Evolutionary conservation across 108 stramenopile genomes (phyloP).

Genomic region (Skeletonema grethae): DNA sequence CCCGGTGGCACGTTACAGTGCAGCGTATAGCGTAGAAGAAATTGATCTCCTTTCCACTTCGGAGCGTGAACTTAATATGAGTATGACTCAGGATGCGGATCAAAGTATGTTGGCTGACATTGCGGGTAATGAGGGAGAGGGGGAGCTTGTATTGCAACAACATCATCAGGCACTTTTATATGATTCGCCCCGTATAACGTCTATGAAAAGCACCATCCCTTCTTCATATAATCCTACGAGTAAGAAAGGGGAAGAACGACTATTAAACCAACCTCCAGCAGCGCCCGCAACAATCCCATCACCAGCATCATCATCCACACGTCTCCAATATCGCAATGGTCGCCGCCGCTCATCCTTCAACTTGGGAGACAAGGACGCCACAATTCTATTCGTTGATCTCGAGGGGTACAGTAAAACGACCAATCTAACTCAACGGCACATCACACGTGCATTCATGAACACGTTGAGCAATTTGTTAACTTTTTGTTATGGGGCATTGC

Average conservation of each 20-base stretch:
- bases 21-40: not conserved
- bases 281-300: not conserved
- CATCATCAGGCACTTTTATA: not conserved
- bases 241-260: not conserved
- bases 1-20: not conserved
- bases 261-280: not conserved
- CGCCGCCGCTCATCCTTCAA: not conserved
- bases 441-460: slow-evolving; percentile 28
- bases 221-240: not conserved
- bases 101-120: not conserved
- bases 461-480: slow-evolving; percentile 27
- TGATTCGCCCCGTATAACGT: not conserved
- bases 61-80: not conserved
- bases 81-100: too few species aligned
- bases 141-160: not conserved
- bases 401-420: slow-evolving; percentile 31
- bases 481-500: slow-evolving; percentile 15
- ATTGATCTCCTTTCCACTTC: not conserved
- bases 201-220: not conserved
- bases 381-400: slow-evolving; percentile 34
- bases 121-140: not conserved
- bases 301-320: not conserved
- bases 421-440: slow-evolving; percentile 21
- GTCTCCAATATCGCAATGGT: not conserved
- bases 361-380: not conserved